Base-by-base conservation (phyloP, 2,329 filamentous ascomycete genomes). In the Hypocrella siamensis region DNA sequence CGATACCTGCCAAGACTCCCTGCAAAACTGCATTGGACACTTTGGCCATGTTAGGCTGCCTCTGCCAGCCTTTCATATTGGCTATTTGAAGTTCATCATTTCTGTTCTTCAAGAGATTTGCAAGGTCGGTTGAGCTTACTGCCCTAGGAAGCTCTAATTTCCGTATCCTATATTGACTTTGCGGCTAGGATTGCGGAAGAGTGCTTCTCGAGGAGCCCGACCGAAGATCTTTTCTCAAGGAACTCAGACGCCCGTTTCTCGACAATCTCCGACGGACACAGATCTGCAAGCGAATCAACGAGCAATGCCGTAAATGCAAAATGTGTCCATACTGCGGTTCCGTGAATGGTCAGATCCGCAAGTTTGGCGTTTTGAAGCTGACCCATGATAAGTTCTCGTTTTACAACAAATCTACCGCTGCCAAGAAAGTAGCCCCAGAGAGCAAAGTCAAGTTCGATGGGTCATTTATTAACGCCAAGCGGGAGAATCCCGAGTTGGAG, bases 31-130 rank as follows among this genome's bases (percentile, higher is more conserved):
- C 55, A 90, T 84, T 44, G 90, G 90, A 10, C 90, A 98, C 55
- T 98, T 96, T 48, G 90, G 90, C 29, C 79, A 94, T 56, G 80
- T 98, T 46, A 76, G 82, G 46, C 70, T 98, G 11, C 83, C 88
- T 2, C 64, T 98, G 31, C 90, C 90, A 4, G 84, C 80, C 27
- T 96, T 96, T 49, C 90, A 98, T 51, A 85, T 96, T 41, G 90
- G 90, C 24, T 98, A 94, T 51, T 71, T 98, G 45, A 90, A 85
- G 51, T 85, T 92, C 52, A 84, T 90, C 40, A 88, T 93, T 49
- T 78, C 77, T 28, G 86, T 93, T 34, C 66, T 98, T 17, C 86
- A 96, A 52, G 80, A 90, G 47, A 92, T 98, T 41, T 98, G 90
- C 75, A 98, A 93, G 49, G 57, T 67, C 15, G 10, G 29, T 24